These are phyloP conservation scores for Phyllostachys edulis DNA, from an alignment of 176 grass and related monocot genomes.

Conservation along the genomic window DNA sequence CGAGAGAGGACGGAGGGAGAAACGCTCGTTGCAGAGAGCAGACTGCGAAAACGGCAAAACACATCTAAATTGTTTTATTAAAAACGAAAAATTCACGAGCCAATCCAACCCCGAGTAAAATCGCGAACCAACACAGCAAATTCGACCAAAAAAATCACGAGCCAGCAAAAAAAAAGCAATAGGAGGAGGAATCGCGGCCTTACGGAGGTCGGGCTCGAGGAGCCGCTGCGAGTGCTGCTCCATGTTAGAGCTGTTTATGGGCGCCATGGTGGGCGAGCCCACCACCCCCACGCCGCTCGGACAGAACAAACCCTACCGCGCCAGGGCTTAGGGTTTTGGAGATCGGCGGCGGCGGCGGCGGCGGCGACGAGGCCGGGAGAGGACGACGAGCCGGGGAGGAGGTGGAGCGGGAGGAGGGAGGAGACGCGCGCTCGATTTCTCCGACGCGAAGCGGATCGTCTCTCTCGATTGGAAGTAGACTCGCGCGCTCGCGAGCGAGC, in stretches of 20 bases:
- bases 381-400: neutral
- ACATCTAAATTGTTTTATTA: neutral
- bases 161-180: neutral
- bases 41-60: neutral
- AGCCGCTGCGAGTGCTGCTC: constrained; percentile 90
- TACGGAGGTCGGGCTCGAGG: constrained; percentile 82
- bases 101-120: neutral
- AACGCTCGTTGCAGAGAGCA: neutral
- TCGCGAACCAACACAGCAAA: neutral
- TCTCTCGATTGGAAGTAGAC: neutral
- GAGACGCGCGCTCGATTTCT: neutral
- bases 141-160: neutral
- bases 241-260: constrained; percentile 81
- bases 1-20: neutral
- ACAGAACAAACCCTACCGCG: constrained; percentile 38
- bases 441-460: neutral
- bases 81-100: neutral
- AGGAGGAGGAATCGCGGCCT: neutral
- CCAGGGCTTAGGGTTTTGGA: constrained; percentile 57
- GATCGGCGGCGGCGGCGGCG: constrained; percentile 27
- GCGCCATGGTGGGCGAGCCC: constrained; percentile 57
- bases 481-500: constrained; percentile 41
- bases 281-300: constrained; percentile 7
- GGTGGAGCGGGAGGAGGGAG: neutral
- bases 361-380: neutral